A percentile compares a stretch with the other conserved stretches of the same genome.
phyloP scores from a whole-genome alignment of 2,329 filamentous ascomycete species.

The Colletotrichum caudatum region DNA sequence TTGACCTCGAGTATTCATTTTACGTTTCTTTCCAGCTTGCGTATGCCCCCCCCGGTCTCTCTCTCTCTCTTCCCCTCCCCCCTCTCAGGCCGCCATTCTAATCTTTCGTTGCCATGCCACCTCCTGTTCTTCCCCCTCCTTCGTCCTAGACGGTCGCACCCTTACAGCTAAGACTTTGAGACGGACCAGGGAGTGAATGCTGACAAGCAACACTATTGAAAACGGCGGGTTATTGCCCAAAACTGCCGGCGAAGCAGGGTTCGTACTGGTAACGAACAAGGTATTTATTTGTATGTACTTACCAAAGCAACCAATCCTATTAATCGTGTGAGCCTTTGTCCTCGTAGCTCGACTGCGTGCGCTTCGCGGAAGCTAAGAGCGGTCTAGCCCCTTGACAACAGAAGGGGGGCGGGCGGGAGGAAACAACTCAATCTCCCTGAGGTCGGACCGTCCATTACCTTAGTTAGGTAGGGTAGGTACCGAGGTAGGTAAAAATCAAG shows the following conservation, averaged over 20 bases:
- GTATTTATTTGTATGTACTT: background rate
- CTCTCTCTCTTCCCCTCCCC: background rate
- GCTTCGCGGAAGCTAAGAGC: background rate
- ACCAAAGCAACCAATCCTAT: background rate
- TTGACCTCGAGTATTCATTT: constrained; percentile 29
- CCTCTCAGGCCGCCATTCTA: background rate
- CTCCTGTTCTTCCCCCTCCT: background rate
- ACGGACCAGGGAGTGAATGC: background rate
- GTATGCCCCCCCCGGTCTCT: background rate
- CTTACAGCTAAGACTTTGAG: background rate
- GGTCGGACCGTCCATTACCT: background rate
- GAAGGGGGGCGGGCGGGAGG: background rate
- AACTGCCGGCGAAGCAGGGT: background rate
- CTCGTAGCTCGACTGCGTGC: too few species aligned
- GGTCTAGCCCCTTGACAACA: background rate
- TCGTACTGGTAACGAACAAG: constrained; percentile 2
- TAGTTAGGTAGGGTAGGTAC: too few species aligned
- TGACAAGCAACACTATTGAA: constrained; percentile 9
- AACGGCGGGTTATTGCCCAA: background rate
- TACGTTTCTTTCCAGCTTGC: background rate
- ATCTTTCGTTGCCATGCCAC: background rate
- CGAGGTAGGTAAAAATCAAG: background rate
- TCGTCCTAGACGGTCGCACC: background rate
- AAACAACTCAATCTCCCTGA: constrained; percentile 14
- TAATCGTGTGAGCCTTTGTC: background rate